These are phyloP conservation scores for Botryosphaeria agaves DNA, from an alignment of 2,329 filamentous ascomycete species.

Conservation along the genomic window DNA sequence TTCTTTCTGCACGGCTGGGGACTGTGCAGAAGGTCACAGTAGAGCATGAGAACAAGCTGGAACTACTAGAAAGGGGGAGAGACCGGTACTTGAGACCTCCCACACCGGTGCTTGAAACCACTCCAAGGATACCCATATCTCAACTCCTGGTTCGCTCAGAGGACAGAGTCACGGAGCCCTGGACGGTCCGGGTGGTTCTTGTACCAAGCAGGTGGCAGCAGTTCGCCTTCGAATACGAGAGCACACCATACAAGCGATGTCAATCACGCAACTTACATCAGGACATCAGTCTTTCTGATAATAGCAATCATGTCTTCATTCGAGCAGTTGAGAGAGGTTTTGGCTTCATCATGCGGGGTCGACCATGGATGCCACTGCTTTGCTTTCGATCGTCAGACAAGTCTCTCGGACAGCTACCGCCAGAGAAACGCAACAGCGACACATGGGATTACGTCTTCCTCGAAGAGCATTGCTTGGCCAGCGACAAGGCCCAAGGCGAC, in stretches of 20 bases:
- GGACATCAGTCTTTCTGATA: conserved; percentile 17
- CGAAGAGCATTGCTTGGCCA: conserved; percentile 21
- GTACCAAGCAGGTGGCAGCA: conserved; percentile 18
- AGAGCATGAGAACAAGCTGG: conserved; percentile 20
- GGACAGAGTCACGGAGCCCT: conserved; percentile 15
- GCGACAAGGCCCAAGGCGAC: conserved; percentile 23
- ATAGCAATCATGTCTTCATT: conserved; percentile 18
- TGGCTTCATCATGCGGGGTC: conserved; percentile 16
- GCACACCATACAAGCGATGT: conserved; percentile 18
- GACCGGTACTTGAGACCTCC: conserved; percentile 2
- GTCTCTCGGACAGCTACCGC: conserved; percentile 15
- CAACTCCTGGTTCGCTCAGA: conserved; percentile 19
- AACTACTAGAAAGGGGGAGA: conserved; percentile 13
- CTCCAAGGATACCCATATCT: conserved; percentile 9
- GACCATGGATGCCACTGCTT: conserved; percentile 22
- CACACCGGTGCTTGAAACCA: conserved; percentile 1
- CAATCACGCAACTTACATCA: conserved; percentile 20
- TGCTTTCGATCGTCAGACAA: conserved; percentile 21
- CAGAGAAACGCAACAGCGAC: conserved; percentile 14
- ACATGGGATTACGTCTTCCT: conserved; percentile 22
- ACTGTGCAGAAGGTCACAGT: conserved; percentile 22
- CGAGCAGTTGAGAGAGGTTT: conserved; percentile 18
- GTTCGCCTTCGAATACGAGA: conserved; percentile 20
- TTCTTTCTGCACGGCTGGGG: conserved; percentile 16
- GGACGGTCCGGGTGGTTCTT: conserved; percentile 19